These are phyloP conservation scores for Trichosporon inkin DNA, from an alignment of 1,284 basidiomycete species.

Conservation along the genomic window DNA sequence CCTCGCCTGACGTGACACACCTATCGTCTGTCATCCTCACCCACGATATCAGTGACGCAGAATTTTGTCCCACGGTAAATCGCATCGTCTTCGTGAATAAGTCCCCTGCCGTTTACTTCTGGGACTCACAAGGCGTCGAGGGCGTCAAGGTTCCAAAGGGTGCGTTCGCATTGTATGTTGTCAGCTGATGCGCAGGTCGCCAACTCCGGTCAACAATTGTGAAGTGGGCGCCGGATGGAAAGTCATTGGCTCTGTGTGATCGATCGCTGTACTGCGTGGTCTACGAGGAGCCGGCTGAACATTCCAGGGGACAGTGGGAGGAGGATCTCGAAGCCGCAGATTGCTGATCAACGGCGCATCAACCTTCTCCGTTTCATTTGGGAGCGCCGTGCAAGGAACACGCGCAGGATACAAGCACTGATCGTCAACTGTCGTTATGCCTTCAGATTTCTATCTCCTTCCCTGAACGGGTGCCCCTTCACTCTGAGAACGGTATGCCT, in stretches of 20 bases:
- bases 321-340: neutral
- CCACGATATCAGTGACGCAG: slow-evolving; percentile 21
- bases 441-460: no score
- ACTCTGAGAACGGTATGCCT: no score
- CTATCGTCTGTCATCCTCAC: slow-evolving; percentile 29
- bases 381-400: no score
- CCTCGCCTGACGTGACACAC: slow-evolving; percentile 29
- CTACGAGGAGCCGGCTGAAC: slow-evolving; percentile 21
- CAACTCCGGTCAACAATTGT: slow-evolving; percentile 25
- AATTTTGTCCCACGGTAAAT: slow-evolving; percentile 27
- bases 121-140: slow-evolving; percentile 39
- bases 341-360: no score
- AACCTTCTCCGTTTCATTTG: no score
- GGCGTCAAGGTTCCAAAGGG: slow-evolving; percentile 38
- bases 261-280: slow-evolving; percentile 33
- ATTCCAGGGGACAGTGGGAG: slow-evolving; percentile 10
- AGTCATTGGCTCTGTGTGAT: slow-evolving; percentile 28
- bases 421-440: no score
- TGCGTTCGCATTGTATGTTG: slow-evolving; percentile 13
- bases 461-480: no score
- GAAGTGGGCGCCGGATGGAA: slow-evolving; percentile 39
- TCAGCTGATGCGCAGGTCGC: neutral
- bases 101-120: slow-evolving; percentile 33
- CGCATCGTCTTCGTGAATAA: slow-evolving; percentile 27
- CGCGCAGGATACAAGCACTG: no score